A percentile compares a stretch with the other conserved stretches of the same genome.
Conservation (phyloP, 2,329 filamentous ascomycete species). For the Myrmaecium sp. region DNA sequence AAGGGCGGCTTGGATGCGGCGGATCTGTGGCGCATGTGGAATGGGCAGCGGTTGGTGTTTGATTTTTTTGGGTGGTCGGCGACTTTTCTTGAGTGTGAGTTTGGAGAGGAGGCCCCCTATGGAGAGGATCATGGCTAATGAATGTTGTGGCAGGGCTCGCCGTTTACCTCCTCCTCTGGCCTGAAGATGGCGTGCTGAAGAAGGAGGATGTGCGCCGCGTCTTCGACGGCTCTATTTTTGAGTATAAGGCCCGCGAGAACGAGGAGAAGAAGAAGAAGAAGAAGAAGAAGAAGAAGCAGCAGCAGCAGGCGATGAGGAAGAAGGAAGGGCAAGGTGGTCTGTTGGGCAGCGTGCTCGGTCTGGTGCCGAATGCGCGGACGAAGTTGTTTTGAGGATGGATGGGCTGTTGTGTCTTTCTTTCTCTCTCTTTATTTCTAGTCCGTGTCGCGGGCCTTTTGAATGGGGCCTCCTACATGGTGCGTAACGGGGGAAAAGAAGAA, state of each 20-base stretch:
- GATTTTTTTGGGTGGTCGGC: conserved; percentile 31
- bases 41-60: conserved; percentile 24
- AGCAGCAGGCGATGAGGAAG: background rate
- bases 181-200: conserved; percentile 36
- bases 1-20: conserved; percentile 22
- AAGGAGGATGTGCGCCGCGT: conserved; percentile 40
- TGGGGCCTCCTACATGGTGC: too few species aligned
- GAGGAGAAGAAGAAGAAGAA: background rate
- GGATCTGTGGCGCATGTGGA: conserved; percentile 22
- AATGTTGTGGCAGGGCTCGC: conserved; percentile 28
- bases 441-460: too few species aligned
- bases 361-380: background rate
- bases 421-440: too few species aligned
- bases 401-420: conserved; percentile 1
- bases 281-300: conserved; percentile 1
- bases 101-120: too few species aligned
- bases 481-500: too few species aligned
- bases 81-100: conserved; percentile 26
- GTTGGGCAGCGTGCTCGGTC: too few species aligned
- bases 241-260: conserved; percentile 8
- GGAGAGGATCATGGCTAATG: background rate
- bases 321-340: conserved; percentile 1
- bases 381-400: background rate
- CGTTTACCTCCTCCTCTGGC: conserved; percentile 37
- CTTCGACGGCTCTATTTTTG: conserved; percentile 37